A percentile compares a stretch with the other conserved stretches of the same genome.
Evolutionary conservation across 108 stramenopile species (phyloP).

Genomic region (Fistulifera solaris): DNA sequence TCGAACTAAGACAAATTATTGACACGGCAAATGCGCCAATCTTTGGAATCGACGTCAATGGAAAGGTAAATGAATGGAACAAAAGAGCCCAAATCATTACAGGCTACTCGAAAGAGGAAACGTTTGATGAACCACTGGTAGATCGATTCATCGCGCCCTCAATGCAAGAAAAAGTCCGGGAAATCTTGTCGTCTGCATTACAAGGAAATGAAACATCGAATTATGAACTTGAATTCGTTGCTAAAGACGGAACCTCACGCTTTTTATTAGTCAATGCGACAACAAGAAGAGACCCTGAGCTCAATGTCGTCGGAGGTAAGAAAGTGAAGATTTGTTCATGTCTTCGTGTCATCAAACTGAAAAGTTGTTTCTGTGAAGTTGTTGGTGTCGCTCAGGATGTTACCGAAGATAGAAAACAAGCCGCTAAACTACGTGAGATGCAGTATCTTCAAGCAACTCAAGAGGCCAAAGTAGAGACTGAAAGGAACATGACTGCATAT

Average conservation of each 20-base stretch:
- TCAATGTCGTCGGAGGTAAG: conserved; percentile 32
- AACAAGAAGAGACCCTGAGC: conserved; percentile 45
- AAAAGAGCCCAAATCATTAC: conserved; percentile 41
- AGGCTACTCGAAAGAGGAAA: conserved; percentile 55
- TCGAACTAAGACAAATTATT: conserved; percentile 59
- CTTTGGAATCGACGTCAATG: conserved; percentile 67
- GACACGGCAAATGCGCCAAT: conserved; percentile 79
- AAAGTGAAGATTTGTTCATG: neutral
- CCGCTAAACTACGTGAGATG: conserved; percentile 45
- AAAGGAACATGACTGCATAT: conserved; percentile 69
- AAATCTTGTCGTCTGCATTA: conserved; percentile 43
- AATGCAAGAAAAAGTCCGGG: conserved; percentile 34
- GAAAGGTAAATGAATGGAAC: conserved; percentile 74
- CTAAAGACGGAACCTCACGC: conserved; percentile 27
- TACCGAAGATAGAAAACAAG: conserved; percentile 47
- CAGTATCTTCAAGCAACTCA: conserved; percentile 38
- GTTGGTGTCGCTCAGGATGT: conserved; percentile 62
- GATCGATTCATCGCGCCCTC: conserved; percentile 55
- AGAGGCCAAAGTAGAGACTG: conserved; percentile 65
- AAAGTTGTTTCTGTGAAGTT: conserved; percentile 15
- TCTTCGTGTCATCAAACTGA: no score
- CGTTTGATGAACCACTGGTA: conserved; percentile 50
- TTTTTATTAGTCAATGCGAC: conserved; percentile 58
- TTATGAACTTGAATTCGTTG: conserved; percentile 49
- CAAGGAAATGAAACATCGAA: conserved; percentile 57